Percentiles rank a stretch among this genome's conserved stretches.
Evolutionary conservation across 352 stramenopile genomes (phyloP).

Genomic region (Phytophthora cactorum): DNA sequence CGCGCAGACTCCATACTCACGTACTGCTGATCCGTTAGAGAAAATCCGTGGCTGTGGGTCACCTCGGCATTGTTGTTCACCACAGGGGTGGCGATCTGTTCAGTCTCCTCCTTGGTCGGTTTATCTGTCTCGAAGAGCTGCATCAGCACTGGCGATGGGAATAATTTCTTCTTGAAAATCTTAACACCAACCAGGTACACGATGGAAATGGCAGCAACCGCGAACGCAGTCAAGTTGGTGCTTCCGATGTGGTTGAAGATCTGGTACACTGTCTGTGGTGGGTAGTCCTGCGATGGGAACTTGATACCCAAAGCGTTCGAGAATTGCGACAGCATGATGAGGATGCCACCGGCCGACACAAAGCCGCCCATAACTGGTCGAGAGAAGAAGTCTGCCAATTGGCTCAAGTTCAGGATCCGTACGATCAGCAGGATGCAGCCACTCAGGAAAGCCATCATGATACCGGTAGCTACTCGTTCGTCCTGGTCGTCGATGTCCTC

Average conservation of each 20-base stretch:
- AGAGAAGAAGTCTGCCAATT: constrained; percentile 90
- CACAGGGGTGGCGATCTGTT: constrained; percentile 21
- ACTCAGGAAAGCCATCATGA: constrained; percentile 78
- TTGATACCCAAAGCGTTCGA: constrained; percentile 83
- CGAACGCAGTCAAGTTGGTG: constrained; percentile 77
- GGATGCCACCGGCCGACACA: constrained; percentile 84
- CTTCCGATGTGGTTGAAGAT: constrained; percentile 66
- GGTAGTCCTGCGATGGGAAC: constrained; percentile 50
- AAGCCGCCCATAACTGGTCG: constrained; percentile 92
- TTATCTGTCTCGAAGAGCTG: constrained; percentile 39
- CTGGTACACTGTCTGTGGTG: constrained; percentile 67
- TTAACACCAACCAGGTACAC: constrained; percentile 52
- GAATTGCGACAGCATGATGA: constrained; percentile 91
- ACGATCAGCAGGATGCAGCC: constrained; percentile 82
- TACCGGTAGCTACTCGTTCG: constrained; percentile 52
- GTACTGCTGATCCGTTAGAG: constrained; percentile 56
- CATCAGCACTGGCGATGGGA: constrained; percentile 39
- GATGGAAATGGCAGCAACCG: constrained; percentile 67
- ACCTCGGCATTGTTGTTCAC: constrained; percentile 17
- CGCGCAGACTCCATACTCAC: constrained; percentile 41
- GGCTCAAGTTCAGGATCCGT: constrained; percentile 71
- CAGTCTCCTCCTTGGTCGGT: constrained; percentile 14
- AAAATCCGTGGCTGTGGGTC: constrained; percentile 42
- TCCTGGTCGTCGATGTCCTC: constrained; percentile 49
- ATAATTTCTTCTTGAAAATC: constrained; percentile 51